These are phyloP conservation scores for Penicillium sp. DNA, from an alignment of 2,329 filamentous ascomycete species.

Conservation along the genomic window DNA sequence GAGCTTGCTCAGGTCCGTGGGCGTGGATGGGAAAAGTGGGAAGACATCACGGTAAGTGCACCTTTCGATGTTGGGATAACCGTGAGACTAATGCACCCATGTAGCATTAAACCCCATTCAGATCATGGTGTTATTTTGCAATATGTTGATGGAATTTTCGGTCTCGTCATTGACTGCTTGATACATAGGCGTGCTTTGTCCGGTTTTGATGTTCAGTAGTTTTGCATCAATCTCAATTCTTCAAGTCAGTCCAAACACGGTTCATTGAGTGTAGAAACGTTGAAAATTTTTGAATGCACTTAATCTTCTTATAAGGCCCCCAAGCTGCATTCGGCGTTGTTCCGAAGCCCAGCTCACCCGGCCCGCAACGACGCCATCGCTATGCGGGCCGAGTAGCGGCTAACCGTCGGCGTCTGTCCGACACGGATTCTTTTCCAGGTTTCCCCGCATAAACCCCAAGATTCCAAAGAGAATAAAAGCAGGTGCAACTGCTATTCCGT, in stretches of 20 bases:
- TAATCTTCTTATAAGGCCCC: background rate
- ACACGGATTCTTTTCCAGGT: slow-evolving; percentile 10
- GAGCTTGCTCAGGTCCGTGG: slow-evolving; percentile 85
- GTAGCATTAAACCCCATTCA: slow-evolving; percentile 20
- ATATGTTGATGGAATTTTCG: background rate
- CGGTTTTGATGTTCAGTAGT: background rate
- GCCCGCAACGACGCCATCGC: background rate
- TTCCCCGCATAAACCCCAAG: slow-evolving; percentile 1
- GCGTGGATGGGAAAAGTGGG: slow-evolving; percentile 77
- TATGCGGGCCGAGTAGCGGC: background rate
- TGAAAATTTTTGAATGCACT: no score
- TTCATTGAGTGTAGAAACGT: background rate
- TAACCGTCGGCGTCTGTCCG: background rate
- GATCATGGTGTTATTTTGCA: background rate
- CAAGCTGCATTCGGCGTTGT: background rate
- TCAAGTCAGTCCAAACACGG: background rate
- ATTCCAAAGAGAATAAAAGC: background rate
- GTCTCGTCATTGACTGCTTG: background rate
- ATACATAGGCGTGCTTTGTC: background rate
- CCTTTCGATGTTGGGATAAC: background rate
- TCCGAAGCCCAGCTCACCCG: background rate
- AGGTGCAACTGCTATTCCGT: background rate
- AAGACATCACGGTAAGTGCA: slow-evolving; percentile 44
- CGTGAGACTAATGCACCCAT: background rate
- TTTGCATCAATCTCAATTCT: background rate